Evolutionary conservation across 164 flowering plant genomes (phyloP).

Genomic region (Umbilicus rupestris): DNA sequence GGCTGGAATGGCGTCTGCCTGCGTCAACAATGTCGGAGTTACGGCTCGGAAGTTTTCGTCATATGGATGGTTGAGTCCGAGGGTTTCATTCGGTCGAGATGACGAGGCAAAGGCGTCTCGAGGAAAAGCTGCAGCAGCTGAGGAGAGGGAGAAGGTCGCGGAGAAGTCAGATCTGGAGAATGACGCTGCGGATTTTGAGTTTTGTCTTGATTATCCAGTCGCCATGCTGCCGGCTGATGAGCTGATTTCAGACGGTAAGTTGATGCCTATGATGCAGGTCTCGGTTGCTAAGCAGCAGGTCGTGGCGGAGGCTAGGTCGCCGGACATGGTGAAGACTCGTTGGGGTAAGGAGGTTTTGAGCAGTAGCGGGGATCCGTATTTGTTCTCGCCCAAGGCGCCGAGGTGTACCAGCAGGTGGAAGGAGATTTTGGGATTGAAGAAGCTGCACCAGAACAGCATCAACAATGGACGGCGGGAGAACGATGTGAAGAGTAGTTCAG

Average conservation of each 20-base stretch:
- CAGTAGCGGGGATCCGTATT: slow-evolving; percentile 30
- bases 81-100: slow-evolving; percentile 45
- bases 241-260: slow-evolving; percentile 77
- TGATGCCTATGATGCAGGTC: slow-evolving; percentile 37
- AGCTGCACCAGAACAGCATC: slow-evolving; percentile 16
- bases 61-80: slow-evolving; percentile 62
- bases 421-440: slow-evolving; percentile 68
- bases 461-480: slow-evolving; percentile 7
- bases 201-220: slow-evolving; percentile 71
- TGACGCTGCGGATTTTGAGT: slow-evolving; percentile 67
- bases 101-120: slow-evolving; percentile 17
- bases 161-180: slow-evolving; percentile 20
- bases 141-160: slow-evolving; percentile 7
- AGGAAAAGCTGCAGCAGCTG: slow-evolving; percentile 3
- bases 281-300: slow-evolving; percentile 7
- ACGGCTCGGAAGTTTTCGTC: slow-evolving; percentile 44
- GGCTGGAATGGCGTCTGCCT: slow-evolving; percentile 72
- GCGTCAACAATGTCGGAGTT: slow-evolving; percentile 57
- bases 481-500: too few species aligned
- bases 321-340: slow-evolving; percentile 21
- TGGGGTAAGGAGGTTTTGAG: slow-evolving; percentile 12
- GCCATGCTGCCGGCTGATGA: slow-evolving; percentile 82
- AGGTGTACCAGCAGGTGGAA: slow-evolving; percentile 82
- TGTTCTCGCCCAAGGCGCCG: slow-evolving; percentile 84
- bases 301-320: slow-evolving; percentile 13